A percentile compares a stretch with the other conserved stretches of the same genome.
Conservation (phyloP, 2,329 filamentous ascomycete species). For the Diaporthe sp. region DNA sequence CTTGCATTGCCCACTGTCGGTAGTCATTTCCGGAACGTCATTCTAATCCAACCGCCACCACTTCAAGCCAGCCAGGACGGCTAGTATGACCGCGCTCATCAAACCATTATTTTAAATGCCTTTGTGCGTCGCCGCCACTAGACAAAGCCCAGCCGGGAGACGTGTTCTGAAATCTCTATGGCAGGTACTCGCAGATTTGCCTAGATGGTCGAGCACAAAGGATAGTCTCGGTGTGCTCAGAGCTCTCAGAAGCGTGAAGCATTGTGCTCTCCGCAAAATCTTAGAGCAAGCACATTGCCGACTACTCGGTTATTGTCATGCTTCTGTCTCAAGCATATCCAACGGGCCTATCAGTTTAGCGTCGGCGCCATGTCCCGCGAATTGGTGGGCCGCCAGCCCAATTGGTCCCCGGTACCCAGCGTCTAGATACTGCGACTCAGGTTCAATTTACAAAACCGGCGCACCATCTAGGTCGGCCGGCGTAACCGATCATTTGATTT, state of each 20-base stretch:
- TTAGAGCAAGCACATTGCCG: background rate
- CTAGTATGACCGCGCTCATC: background rate
- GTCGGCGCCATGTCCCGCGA: background rate
- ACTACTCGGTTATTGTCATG: background rate
- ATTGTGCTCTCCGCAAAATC: background rate
- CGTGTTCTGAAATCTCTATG: background rate
- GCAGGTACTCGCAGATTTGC: background rate
- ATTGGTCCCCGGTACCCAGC: background rate
- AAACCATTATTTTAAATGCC: background rate
- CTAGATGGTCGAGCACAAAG: background rate
- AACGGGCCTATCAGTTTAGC: background rate
- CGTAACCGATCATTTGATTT: background rate
- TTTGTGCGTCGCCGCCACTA: background rate
- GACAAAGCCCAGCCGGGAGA: background rate
- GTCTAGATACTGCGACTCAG: background rate
- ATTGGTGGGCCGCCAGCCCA: background rate
- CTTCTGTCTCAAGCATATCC: background rate
- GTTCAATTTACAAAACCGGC: background rate
- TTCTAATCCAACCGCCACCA: background rate
- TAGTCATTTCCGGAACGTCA: constrained; percentile 16
- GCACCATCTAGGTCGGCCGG: background rate
- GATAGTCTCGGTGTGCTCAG: background rate
- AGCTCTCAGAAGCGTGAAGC: background rate
- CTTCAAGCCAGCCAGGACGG: background rate
- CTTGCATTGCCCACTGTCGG: constrained; percentile 17